phyloP scores from a whole-genome alignment of 495 filamentous ascomycete species.

The Rostrohypoxylon terebratum region DNA sequence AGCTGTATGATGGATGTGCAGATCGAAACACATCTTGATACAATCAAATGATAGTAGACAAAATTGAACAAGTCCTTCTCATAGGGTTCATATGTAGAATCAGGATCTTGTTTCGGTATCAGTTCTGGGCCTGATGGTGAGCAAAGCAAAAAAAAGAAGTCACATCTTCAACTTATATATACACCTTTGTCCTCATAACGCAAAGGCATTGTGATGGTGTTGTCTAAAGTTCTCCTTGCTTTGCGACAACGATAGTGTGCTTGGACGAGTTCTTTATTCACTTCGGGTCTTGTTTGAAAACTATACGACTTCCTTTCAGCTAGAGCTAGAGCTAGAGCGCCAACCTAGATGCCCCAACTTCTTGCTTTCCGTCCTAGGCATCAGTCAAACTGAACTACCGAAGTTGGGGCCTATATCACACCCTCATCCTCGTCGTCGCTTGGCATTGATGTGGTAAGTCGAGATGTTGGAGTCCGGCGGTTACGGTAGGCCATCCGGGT shows the following conservation, averaged over 20 bases:
- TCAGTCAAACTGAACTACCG: slow-evolving; percentile 21
- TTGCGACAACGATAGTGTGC: neutral
- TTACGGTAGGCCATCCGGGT: slow-evolving; percentile 17
- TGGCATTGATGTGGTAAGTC: slow-evolving; percentile 4
- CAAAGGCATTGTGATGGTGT: neutral
- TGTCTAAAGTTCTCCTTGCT: neutral
- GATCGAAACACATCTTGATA: slow-evolving; percentile 30
- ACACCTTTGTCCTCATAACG: neutral
- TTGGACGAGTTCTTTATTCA: neutral
- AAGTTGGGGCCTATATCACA: slow-evolving; percentile 16
- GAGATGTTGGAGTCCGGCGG: slow-evolving; percentile 16
- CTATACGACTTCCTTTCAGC: neutral
- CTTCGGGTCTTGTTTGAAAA: neutral
- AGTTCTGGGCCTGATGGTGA: neutral
- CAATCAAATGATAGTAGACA: neutral
- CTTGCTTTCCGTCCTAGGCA: neutral
- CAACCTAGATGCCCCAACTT: neutral
- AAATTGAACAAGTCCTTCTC: neutral
- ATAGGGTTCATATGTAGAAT: neutral
- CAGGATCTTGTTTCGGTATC: neutral
- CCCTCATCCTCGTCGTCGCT: slow-evolving; percentile 1
- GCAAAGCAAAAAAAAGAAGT: neutral
- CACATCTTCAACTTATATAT: neutral
- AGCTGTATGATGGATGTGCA: slow-evolving; percentile 28
- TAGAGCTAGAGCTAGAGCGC: neutral